Conservation (phyloP, 2,329 filamentous ascomycete genomes). For the Arthrobotrys megalospora region DNA sequence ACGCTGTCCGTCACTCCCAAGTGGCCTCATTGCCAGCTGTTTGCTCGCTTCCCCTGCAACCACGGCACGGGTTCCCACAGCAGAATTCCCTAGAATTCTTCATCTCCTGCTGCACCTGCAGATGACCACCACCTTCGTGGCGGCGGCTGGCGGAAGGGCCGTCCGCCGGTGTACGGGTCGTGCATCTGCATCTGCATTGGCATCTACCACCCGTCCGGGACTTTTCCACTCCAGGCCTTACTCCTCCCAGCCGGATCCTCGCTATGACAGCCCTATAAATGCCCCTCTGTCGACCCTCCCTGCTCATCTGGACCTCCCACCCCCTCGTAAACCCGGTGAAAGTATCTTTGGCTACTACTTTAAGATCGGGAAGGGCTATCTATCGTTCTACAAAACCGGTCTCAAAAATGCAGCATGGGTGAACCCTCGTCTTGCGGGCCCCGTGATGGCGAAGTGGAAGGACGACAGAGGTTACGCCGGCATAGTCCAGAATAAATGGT, state of each 20-base stretch:
- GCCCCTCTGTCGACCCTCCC: constrained; percentile 81
- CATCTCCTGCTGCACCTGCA: neutral
- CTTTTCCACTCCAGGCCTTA: constrained; percentile 15
- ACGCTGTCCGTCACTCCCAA: neutral
- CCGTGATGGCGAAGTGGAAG: constrained; percentile 70
- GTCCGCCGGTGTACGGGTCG: constrained; percentile 1
- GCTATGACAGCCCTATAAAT: constrained; percentile 71
- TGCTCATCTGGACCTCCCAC: constrained; percentile 77
- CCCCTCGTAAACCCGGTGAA: constrained; percentile 69
- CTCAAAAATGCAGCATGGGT: constrained; percentile 80
- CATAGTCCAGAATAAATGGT: constrained; percentile 65
- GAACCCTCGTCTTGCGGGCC: constrained; percentile 68
- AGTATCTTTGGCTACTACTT: constrained; percentile 73
- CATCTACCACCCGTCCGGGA: neutral
- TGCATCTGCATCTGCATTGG: neutral
- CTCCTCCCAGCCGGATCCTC: constrained; percentile 21
- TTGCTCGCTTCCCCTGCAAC: neutral
- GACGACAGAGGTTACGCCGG: constrained; percentile 66
- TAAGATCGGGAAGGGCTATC: constrained; percentile 80
- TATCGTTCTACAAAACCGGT: constrained; percentile 89
- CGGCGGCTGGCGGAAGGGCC: constrained; percentile 31
- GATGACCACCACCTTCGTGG: constrained; percentile 48
- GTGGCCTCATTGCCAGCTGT: neutral
- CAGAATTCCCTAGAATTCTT: neutral
- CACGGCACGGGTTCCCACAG: neutral